Evolutionary conservation across 768 basidiomycete genomes (phyloP).

Genomic region (Lactarius hengduanensis): DNA sequence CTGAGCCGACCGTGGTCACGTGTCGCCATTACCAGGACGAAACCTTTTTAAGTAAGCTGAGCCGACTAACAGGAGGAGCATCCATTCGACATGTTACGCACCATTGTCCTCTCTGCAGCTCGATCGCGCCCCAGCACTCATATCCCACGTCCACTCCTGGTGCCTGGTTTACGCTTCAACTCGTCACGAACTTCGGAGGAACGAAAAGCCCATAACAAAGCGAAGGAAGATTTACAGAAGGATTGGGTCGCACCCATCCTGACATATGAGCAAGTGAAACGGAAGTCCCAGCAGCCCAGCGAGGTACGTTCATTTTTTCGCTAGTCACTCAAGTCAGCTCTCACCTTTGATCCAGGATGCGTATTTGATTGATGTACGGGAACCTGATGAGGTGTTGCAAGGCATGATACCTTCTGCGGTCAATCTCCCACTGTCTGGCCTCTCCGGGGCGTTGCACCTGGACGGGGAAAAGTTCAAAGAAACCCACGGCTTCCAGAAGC

Average conservation of each 20-base stretch:
- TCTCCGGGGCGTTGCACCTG: conserved; percentile 41
- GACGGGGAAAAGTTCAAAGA: conserved; percentile 36
- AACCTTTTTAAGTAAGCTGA: not conserved
- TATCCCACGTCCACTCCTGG: conserved; percentile 2
- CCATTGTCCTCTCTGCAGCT: not conserved
- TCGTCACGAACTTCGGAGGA: conserved; percentile 31
- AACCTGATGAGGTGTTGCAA: conserved; percentile 49
- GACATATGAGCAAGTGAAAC: conserved; percentile 79
- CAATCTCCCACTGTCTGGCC: conserved; percentile 46
- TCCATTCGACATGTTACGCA: not conserved
- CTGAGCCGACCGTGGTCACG: conserved; percentile 1
- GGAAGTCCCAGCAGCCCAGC: conserved; percentile 72
- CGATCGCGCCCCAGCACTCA: not conserved
- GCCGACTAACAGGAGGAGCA: too few species aligned
- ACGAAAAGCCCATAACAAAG: conserved; percentile 40
- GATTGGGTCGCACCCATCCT: conserved; percentile 79
- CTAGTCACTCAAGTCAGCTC: conserved; percentile 24
- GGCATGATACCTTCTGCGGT: conserved; percentile 52
- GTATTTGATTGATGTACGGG: conserved; percentile 85
- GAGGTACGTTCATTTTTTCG: conserved; percentile 41
- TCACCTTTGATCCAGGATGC: conserved; percentile 47
- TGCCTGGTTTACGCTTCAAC: conserved; percentile 19
- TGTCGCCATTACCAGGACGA: not conserved
- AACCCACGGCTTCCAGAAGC: conserved; percentile 38
- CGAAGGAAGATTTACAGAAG: conserved; percentile 46